Evolutionary conservation across 2,329 filamentous ascomycete genomes (phyloP).

Genomic region (Scortechinia acanthostroma): DNA sequence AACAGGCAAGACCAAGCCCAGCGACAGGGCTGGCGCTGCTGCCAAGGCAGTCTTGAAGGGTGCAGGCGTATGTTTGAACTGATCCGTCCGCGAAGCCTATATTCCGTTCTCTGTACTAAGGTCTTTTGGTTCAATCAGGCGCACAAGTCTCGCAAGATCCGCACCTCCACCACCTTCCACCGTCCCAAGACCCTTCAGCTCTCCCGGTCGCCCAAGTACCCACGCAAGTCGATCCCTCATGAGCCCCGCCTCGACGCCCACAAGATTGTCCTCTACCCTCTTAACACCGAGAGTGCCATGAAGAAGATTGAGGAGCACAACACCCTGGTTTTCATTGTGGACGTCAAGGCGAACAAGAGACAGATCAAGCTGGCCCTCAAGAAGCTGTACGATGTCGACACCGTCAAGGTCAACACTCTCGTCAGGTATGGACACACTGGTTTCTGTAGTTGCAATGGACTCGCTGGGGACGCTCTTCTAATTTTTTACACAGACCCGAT

Average conservation of each 20-base stretch:
- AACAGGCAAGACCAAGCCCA: not conserved
- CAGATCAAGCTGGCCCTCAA: conserved; percentile 98
- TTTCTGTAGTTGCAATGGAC: not conserved
- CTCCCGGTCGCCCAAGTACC: conserved; percentile 88
- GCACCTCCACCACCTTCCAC: conserved; percentile 91
- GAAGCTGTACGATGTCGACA: conserved; percentile 98
- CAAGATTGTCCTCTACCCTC: conserved; percentile 94
- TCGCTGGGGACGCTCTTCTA: conserved; percentile 7
- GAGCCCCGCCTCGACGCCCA: conserved; percentile 88
- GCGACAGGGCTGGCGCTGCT: not conserved
- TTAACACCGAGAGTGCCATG: conserved; percentile 99
- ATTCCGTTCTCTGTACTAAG: too few species aligned
- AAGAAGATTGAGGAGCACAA: conserved; percentile 99
- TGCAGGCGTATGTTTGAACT: not conserved
- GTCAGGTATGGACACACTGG: conserved; percentile 60
- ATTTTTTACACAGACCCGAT: conserved; percentile 59
- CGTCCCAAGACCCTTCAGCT: conserved; percentile 92
- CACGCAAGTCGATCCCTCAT: conserved; percentile 87
- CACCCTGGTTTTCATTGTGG: conserved; percentile 95
- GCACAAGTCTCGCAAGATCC: conserved; percentile 88
- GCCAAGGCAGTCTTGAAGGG: conserved; percentile 3
- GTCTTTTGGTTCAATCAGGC: not conserved
- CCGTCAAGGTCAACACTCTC: conserved; percentile 98
- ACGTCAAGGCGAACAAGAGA: conserved; percentile 97
- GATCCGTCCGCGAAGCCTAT: too few species aligned